These are phyloP conservation scores for Xylaria scruposa DNA, from an alignment of 495 filamentous ascomycete genomes.

Conservation along the genomic window DNA sequence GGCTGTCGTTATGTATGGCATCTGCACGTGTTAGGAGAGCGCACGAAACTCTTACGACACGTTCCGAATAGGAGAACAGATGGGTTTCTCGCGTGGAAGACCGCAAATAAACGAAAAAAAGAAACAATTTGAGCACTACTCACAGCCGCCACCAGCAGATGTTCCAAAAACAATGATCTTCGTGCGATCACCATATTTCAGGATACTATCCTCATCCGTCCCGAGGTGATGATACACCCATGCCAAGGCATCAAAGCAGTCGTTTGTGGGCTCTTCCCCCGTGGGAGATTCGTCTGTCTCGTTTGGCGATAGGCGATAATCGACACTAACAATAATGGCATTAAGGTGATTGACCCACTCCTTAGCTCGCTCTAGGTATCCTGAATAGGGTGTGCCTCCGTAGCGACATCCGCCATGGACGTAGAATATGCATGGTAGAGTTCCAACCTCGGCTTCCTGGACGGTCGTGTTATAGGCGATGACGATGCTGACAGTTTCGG, in stretches of 20 bases:
- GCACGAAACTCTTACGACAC: no score
- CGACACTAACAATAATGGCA: constrained; percentile 27
- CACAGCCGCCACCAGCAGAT: constrained; percentile 21
- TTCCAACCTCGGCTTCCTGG: constrained; percentile 7
- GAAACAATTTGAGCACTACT: neutral
- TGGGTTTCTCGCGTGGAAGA: neutral
- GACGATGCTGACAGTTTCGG: constrained; percentile 31
- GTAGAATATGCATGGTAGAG: constrained; percentile 28
- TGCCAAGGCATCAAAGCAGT: constrained; percentile 27
- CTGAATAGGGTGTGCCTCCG: constrained; percentile 28
- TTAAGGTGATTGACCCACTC: constrained; percentile 18
- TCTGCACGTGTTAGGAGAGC: neutral
- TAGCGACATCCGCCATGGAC: constrained; percentile 26
- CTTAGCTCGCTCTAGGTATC: constrained; percentile 25
- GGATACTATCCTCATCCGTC: constrained; percentile 7
- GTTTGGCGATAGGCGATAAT: constrained; percentile 29
- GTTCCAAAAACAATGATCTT: constrained; percentile 25
- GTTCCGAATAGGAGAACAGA: neutral
- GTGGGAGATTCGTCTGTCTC: constrained; percentile 25
- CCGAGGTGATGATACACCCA: constrained; percentile 27
- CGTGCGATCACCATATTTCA: constrained; percentile 22
- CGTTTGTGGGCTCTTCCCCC: constrained; percentile 27
- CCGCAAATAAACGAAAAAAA: neutral
- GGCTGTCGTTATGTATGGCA: neutral
- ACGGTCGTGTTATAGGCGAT: constrained; percentile 14